A percentile compares a stretch with the other conserved stretches of the same genome.
phyloP scores from a whole-genome alignment of 2,329 filamentous ascomycete species.

The Metarhizium robertsii region DNA sequence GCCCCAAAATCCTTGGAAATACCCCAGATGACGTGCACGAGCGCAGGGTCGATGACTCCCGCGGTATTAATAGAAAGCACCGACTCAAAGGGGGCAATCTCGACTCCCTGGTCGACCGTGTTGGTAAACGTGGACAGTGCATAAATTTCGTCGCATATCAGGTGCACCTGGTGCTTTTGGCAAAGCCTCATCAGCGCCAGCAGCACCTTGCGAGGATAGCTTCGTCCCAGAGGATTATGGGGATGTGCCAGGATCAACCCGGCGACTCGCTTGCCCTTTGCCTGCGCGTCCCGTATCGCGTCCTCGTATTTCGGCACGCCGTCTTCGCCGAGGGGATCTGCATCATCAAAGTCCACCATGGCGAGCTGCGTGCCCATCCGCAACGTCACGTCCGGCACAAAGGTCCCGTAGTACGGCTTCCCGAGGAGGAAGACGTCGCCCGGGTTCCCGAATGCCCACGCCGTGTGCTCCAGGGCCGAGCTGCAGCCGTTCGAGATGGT shows the following conservation, averaged over 20 bases:
- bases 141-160: slow-evolving; percentile 42
- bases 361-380: slow-evolving; percentile 32
- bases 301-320: slow-evolving; percentile 36
- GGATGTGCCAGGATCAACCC: slow-evolving; percentile 42
- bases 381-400: slow-evolving; percentile 33
- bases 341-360: slow-evolving; percentile 31
- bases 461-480: slow-evolving; percentile 29
- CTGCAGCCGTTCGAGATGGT: slow-evolving; percentile 31
- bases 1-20: slow-evolving; percentile 45
- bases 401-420: slow-evolving; percentile 38
- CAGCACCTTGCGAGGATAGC: slow-evolving; percentile 31
- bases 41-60: slow-evolving; percentile 35
- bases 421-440: slow-evolving; percentile 32
- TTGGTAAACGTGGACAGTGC: slow-evolving; percentile 42
- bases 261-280: slow-evolving; percentile 29
- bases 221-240: slow-evolving; percentile 42
- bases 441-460: slow-evolving; percentile 29
- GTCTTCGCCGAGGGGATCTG: slow-evolving; percentile 31
- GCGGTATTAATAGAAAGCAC: slow-evolving; percentile 31
- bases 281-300: slow-evolving; percentile 27
- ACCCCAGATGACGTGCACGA: slow-evolving; percentile 42
- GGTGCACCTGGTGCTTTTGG: slow-evolving; percentile 32
- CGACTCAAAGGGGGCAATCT: slow-evolving; percentile 32
- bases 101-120: slow-evolving; percentile 15
- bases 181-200: slow-evolving; percentile 36